These are phyloP conservation scores for Osmanthus fragrans DNA, from an alignment of 257 asterid species.

Conservation along the genomic window DNA sequence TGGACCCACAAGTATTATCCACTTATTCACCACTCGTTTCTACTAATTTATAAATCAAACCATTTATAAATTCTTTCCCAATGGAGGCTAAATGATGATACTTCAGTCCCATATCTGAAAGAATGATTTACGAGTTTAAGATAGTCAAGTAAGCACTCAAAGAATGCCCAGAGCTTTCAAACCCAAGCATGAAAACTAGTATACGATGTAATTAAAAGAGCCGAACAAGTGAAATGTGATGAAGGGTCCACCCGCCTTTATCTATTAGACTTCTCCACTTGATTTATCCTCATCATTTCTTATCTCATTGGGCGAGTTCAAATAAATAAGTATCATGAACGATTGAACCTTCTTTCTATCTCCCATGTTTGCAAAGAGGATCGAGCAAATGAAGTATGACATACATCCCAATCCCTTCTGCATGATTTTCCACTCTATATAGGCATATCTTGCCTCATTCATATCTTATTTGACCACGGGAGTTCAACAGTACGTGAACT, in stretches of 20 bases:
- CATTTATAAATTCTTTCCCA: no score
- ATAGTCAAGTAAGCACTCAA: background rate
- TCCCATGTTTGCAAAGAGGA: background rate
- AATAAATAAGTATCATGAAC: background rate
- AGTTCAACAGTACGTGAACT: background rate
- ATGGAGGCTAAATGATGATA: no score
- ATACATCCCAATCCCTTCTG: background rate
- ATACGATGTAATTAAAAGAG: background rate
- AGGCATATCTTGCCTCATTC: background rate
- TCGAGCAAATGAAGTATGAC: background rate
- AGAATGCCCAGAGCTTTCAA: background rate
- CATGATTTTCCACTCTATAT: no score
- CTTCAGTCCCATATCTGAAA: no score
- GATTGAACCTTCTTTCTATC: constrained; percentile 3
- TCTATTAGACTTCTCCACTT: background rate
- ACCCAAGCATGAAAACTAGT: background rate
- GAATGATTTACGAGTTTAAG: constrained; percentile 1
- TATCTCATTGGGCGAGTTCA: background rate
- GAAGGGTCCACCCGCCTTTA: background rate
- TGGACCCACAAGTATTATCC: no score
- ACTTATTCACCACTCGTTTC: no score
- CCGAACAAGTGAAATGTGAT: background rate
- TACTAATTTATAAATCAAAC: no score
- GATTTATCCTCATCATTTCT: constrained; percentile 5
- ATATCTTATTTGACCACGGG: background rate